Base-by-base conservation (phyloP, 2,329 filamentous ascomycete species). In the Trichoderma brevicompactum region DNA sequence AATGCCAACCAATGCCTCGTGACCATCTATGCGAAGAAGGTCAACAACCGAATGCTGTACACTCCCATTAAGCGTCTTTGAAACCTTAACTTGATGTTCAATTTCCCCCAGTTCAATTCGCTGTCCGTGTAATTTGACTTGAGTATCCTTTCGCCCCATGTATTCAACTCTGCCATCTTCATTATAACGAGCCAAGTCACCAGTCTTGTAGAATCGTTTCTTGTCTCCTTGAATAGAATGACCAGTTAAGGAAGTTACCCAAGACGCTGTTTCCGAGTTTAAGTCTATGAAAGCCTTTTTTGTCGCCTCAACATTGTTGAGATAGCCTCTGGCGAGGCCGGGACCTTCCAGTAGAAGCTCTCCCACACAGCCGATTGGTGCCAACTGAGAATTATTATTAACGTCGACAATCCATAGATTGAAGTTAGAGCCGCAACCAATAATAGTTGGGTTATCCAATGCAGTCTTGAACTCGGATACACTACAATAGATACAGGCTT, bases 61-160 rank as follows among this genome's bases (percentile, higher is more conserved):
- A 28, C 23, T 28, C 23, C 23, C 23, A 5, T 28, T 2, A 28
- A 28, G 23, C 23, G 23, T 28, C 23, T 28, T 28, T 28, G 23
- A 28, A 28, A 28, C 23, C 23, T 28, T 28, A 38, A 46, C 58
- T 34, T 65, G 60, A 4, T 65, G 41, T 34, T 71, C 71, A 17
- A 72, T 34, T 23, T 71, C 71, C 0, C 63, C 68, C 12, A 83
- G 76, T 73, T 83, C 87, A 53, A 85, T 77, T 56, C 84, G 74
- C 66, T 82, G 86, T 28, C 87, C 87, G n/a, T 81, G 79, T 7
- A 88, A 72, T 72, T 88, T 88, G 53, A 87, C 79, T 70, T 87
- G 85, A 0, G 78, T 78, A 67, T 87, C 85, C 67, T 83, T 84
- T 15, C 85, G 78, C 48, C 83, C 84, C 43, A 83, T 70, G 62